These are phyloP conservation scores for Hypoxylon trugodes DNA, from an alignment of 495 filamentous ascomycete species.

Conservation along the genomic window DNA sequence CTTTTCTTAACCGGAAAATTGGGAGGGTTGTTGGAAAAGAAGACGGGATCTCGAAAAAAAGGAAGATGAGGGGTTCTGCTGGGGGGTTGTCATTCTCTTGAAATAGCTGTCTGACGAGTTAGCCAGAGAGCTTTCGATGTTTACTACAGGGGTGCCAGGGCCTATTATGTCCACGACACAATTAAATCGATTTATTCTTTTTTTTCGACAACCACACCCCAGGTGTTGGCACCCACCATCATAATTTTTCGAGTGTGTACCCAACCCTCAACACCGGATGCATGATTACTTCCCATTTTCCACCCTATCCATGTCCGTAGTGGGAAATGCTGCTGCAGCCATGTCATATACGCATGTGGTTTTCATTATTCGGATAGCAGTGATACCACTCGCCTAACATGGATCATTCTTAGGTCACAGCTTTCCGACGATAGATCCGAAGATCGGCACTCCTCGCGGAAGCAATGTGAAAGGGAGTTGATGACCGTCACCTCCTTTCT, in stretches of 20 bases:
- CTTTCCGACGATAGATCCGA: constrained; percentile 36
- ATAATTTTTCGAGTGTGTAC: constrained; percentile 21
- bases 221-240: constrained; percentile 25
- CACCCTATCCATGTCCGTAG: constrained; percentile 6
- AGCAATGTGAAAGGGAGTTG: constrained; percentile 9
- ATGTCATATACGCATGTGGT: constrained; percentile 18
- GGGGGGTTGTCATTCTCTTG: constrained; percentile 22
- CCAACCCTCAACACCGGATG: constrained; percentile 29
- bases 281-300: constrained; percentile 18
- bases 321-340: constrained; percentile 20
- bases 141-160: constrained; percentile 30
- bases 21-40: constrained; percentile 14
- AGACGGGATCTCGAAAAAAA: constrained; percentile 3
- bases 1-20: constrained; percentile 20
- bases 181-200: constrained; percentile 17
- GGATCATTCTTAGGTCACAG: constrained; percentile 15
- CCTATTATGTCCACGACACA: constrained; percentile 27
- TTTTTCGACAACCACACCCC: constrained; percentile 11
- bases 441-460: constrained; percentile 27
- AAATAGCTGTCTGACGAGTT: constrained; percentile 28
- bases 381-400: constrained; percentile 26
- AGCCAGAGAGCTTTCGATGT: constrained; percentile 21
- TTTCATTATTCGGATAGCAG: constrained; percentile 24
- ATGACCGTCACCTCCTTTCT: constrained; percentile 20
- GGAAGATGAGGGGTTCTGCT: constrained; percentile 30